Conservation (phyloP, 306 rosid genomes). For the Erythrophleum fordii region DNA sequence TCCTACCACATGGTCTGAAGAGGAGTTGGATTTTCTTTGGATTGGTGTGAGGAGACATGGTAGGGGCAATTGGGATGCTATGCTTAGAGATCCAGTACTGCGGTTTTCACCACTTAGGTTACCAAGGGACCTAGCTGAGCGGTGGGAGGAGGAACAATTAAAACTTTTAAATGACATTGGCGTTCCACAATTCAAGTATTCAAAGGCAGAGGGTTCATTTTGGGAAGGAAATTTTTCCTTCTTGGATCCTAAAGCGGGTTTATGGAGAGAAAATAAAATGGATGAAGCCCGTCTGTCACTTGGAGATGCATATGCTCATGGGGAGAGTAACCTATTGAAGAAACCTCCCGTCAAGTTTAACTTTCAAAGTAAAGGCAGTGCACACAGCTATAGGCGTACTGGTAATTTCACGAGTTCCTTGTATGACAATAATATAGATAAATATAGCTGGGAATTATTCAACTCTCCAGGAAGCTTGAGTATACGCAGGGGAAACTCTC, state of each 20-base stretch:
- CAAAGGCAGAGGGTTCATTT: constrained; percentile 38
- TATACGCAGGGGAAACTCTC: constrained; percentile 34
- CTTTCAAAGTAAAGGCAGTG: constrained; percentile 29
- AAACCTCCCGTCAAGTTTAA: constrained; percentile 41
- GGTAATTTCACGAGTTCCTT: constrained; percentile 38
- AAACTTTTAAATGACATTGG: constrained; percentile 49
- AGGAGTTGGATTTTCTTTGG: constrained; percentile 82
- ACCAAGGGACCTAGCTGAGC: constrained; percentile 66
- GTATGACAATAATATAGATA: constrained; percentile 39
- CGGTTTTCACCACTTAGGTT: constrained; percentile 57
- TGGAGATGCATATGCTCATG: constrained; percentile 45
- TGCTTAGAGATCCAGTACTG: constrained; percentile 68
- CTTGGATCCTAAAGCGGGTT: constrained; percentile 43
- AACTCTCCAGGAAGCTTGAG: constrained; percentile 41
- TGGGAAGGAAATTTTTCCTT: constrained; percentile 38
- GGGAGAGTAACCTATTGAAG: constrained; percentile 44
- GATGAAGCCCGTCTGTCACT: constrained; percentile 50
- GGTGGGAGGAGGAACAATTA: constrained; percentile 68
- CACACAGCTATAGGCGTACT: constrained; percentile 38
- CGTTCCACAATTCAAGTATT: constrained; percentile 48
- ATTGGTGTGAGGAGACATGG: constrained; percentile 78
- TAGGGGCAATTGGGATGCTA: constrained; percentile 68
- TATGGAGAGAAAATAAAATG: constrained; percentile 41
- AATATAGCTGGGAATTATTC: constrained; percentile 40
- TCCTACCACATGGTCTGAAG: constrained; percentile 64